A percentile compares a stretch with the other conserved stretches of the same genome.
Evolutionary conservation across 805 yeast genomes (phyloP).

Genomic region (Starmera dryadoides): DNA sequence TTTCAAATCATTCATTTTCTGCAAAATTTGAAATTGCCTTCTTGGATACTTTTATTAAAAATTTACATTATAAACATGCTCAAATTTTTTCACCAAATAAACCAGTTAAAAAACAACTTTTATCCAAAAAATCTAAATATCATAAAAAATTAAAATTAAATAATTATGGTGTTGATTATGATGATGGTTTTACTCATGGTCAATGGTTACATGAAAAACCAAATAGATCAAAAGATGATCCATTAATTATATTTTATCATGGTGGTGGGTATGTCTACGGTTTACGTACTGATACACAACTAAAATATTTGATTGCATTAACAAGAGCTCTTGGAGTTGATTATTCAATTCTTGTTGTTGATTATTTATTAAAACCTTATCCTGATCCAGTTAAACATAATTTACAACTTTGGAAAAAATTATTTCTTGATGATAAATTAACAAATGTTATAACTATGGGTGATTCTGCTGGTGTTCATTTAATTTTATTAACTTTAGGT

Average conservation of each 20-base stretch:
- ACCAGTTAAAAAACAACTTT: neutral
- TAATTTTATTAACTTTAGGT: neutral
- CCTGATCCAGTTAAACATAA: neutral
- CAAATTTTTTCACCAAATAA: neutral
- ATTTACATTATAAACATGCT: conserved; percentile 2
- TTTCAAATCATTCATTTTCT: neutral
- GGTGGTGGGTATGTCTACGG: conserved; percentile 2
- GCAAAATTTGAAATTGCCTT: conserved; percentile 1
- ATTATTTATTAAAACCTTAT: neutral
- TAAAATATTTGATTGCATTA: neutral
- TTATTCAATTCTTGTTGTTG: conserved; percentile 1
- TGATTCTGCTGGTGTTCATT: conserved; percentile 2
- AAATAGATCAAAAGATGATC: neutral
- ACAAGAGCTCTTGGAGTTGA: neutral
- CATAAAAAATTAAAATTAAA: neutral
- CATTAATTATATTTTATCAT: conserved; percentile 1
- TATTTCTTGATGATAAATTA: neutral
- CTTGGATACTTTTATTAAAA: neutral
- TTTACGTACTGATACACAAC: neutral
- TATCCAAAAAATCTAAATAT: neutral
- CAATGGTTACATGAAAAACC: conserved; percentile 1
- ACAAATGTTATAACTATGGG: conserved; percentile 1
- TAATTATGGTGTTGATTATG: neutral
- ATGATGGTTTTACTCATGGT: neutral
- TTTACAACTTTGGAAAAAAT: neutral